phyloP scores from a whole-genome alignment of 352 stramenopile genomes.

The Phytopythium vexans region DNA sequence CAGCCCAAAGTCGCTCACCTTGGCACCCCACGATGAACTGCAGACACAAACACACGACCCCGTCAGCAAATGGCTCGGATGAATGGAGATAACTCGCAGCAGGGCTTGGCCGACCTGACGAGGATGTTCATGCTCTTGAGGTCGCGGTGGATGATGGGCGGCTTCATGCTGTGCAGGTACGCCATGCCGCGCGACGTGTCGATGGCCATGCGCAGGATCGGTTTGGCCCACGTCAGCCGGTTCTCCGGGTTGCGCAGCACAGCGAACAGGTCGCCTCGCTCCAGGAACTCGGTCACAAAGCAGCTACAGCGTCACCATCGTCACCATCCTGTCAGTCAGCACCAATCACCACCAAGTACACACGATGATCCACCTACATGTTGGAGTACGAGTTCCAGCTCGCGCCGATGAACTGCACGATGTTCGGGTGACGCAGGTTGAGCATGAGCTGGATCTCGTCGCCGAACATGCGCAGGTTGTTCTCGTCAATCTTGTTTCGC shows the following conservation, averaged over 20 bases:
- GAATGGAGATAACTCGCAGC: neutral
- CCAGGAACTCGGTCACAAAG: conserved; percentile 86
- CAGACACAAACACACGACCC: conserved; percentile 7
- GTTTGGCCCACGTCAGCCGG: conserved; percentile 81
- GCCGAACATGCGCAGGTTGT: conserved; percentile 87
- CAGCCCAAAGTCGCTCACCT: conserved; percentile 98
- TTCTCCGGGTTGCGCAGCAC: conserved; percentile 80
- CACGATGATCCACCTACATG: conserved; percentile 52
- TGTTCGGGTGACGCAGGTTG: conserved; percentile 87
- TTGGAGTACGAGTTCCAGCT: conserved; percentile 92
- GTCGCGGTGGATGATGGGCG: conserved; percentile 98
- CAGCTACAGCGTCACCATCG: conserved; percentile 38
- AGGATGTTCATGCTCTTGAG: conserved; percentile 95
- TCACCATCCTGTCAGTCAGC: too few species aligned
- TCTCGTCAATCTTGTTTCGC: conserved; percentile 86
- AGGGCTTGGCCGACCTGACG: conserved; percentile 43
- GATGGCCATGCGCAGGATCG: conserved; percentile 87
- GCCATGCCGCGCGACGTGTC: conserved; percentile 94
- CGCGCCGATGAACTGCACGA: conserved; percentile 88
- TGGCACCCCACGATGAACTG: conserved; percentile 84
- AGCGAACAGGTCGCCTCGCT: conserved; percentile 78
- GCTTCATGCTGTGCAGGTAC: conserved; percentile 97
- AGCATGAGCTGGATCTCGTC: conserved; percentile 91
- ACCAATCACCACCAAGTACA: conserved; percentile 1
- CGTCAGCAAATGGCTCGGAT: neutral